Percentiles rank a stretch among this genome's conserved stretches.
phyloP scores from a whole-genome alignment of 176 grass and related monocot genomes.

The Aegilops speltoides region DNA sequence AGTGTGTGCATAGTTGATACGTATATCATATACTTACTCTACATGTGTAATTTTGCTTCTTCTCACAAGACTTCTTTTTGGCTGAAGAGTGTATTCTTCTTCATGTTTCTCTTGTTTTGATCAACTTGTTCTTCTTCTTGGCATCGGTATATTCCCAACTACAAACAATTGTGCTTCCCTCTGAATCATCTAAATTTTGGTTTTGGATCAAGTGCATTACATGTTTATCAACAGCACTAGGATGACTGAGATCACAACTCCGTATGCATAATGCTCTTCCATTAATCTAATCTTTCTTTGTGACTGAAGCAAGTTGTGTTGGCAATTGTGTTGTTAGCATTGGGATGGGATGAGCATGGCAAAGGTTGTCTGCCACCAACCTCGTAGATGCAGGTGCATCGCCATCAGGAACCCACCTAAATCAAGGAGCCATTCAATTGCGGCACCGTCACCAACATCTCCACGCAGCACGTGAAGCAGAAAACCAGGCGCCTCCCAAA shows the following conservation, averaged over 20 bases:
- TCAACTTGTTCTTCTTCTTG: conserved; percentile 9
- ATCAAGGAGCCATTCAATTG: conserved; percentile 38
- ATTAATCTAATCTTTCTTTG: neutral
- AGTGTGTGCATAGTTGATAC: conserved; percentile 21
- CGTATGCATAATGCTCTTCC: neutral
- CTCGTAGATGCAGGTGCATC: neutral
- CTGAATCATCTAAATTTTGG: neutral
- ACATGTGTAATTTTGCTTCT: neutral
- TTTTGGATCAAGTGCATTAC: neutral
- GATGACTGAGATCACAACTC: neutral
- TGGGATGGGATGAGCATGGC: neutral
- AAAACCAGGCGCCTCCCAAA: conserved; percentile 1
- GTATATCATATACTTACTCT: neutral
- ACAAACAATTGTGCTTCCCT: neutral
- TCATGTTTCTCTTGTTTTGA: neutral
- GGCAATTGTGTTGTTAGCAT: neutral
- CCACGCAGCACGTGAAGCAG: neutral
- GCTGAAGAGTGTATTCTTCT: conserved; percentile 23
- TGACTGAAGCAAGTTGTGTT: neutral
- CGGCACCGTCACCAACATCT: neutral
- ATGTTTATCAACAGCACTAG: neutral
- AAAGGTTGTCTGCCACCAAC: conserved; percentile 15
- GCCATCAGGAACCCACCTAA: conserved; percentile 43
- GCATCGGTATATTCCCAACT: neutral
- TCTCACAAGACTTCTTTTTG: neutral